These are phyloP conservation scores for Hypoxylon sp. DNA, from an alignment of 2,329 filamentous ascomycete genomes.

Conservation along the genomic window DNA sequence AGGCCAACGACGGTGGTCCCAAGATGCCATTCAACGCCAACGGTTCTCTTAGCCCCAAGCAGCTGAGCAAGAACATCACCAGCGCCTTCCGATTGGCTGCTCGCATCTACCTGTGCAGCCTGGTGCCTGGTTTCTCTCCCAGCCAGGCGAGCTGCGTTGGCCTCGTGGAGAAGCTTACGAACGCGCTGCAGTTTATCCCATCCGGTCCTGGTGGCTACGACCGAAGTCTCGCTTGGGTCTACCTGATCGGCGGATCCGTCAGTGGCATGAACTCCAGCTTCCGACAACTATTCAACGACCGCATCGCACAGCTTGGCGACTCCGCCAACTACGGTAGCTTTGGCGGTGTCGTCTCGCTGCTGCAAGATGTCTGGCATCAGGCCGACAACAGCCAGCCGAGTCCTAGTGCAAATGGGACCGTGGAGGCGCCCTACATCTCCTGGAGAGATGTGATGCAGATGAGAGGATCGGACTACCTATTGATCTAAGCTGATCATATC, in stretches of 20 bases:
- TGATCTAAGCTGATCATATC: conserved; percentile 68
- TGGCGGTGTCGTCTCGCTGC: conserved; percentile 78
- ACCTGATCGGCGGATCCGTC: conserved; percentile 84
- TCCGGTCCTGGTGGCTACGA: conserved; percentile 84
- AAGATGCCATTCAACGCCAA: conserved; percentile 71
- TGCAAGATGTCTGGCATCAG: conserved; percentile 86
- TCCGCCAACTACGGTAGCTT: conserved; percentile 84
- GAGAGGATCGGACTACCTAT: conserved; percentile 90
- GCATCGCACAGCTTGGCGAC: conserved; percentile 77
- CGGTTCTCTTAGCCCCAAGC: conserved; percentile 80
- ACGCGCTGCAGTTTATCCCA: conserved; percentile 82
- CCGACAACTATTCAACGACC: conserved; percentile 79
- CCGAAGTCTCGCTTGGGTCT: conserved; percentile 90
- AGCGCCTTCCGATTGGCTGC: conserved; percentile 90
- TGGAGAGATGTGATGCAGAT: conserved; percentile 94
- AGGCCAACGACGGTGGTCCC: conserved; percentile 67
- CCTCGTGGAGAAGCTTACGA: conserved; percentile 79
- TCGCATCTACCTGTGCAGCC: conserved; percentile 94
- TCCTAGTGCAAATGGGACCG: conserved; percentile 48
- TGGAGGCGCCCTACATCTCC: conserved; percentile 74
- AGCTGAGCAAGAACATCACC: conserved; percentile 88
- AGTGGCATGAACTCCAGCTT: conserved; percentile 78
- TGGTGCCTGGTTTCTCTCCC: conserved; percentile 88
- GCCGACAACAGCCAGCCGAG: conserved; percentile 64
- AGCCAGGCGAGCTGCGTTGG: conserved; percentile 76